Evolutionary conservation across 1,139 yeast genomes (phyloP).

Genomic region (Magnusiomyces suaveolens): DNA sequence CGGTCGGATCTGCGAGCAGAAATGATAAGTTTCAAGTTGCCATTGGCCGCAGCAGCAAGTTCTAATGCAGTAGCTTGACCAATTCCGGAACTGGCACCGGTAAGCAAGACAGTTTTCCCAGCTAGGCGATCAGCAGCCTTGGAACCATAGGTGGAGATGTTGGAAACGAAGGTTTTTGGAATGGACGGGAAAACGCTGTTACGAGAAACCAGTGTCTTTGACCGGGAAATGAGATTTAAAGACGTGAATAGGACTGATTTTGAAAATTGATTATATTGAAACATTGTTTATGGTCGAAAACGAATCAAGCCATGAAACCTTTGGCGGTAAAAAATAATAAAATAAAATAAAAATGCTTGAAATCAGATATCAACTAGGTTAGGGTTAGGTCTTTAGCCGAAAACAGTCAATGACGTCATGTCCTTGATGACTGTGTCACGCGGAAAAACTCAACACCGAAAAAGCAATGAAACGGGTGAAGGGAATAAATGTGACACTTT

Average conservation of each 20-base stretch:
- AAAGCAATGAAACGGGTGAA: no score
- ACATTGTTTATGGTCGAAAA: no score
- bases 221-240: background rate
- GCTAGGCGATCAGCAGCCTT: conserved; percentile 54
- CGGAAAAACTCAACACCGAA: no score
- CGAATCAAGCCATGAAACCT: no score
- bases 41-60: conserved; percentile 59
- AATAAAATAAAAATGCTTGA: no score
- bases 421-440: no score
- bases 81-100: conserved; percentile 74
- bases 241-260: background rate
- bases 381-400: no score
- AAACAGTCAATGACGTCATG: no score
- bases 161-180: background rate
- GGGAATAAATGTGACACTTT: no score
- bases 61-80: conserved; percentile 71
- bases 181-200: background rate
- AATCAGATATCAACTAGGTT: no score
- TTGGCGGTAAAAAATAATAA: no score
- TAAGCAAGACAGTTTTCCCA: conserved; percentile 51
- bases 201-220: background rate
- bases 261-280: no score
- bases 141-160: conserved; percentile 38
- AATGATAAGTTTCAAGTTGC: conserved; percentile 53
- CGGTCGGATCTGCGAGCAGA: conserved; percentile 59